A percentile compares a stretch with the other conserved stretches of the same genome.
phyloP scores from a whole-genome alignment of 495 filamentous ascomycete species.

The Aspergillus baeticus region DNA sequence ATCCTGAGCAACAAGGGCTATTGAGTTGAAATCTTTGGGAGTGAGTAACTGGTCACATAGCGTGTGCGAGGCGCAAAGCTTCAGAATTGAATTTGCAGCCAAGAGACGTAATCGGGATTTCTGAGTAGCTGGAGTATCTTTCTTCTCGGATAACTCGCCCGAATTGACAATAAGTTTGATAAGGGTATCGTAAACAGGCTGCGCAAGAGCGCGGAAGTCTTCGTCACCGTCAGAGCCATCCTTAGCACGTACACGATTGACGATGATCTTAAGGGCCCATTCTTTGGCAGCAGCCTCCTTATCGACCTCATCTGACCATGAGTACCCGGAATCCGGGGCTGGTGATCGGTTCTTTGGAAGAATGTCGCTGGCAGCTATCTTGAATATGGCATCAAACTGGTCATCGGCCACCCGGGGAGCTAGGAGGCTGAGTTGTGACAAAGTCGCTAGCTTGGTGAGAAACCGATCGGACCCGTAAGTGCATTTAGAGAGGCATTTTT shows the following conservation, averaged over 20 bases:
- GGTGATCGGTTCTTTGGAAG: constrained; percentile 66
- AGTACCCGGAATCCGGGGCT: constrained; percentile 43
- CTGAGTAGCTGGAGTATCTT: constrained; percentile 71
- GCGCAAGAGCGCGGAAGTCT: constrained; percentile 61
- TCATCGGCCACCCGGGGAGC: constrained; percentile 72
- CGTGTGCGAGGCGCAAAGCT: constrained; percentile 68
- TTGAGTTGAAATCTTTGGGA: constrained; percentile 70
- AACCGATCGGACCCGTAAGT: constrained; percentile 72
- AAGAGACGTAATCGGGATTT: constrained; percentile 74
- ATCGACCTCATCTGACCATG: constrained; percentile 73
- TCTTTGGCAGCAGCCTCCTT: constrained; percentile 81
- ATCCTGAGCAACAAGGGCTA: constrained; percentile 81
- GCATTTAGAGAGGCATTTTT: constrained; percentile 73
- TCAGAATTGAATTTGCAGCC: constrained; percentile 79
- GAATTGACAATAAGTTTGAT: constrained; percentile 68
- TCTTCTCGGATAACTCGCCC: constrained; percentile 75
- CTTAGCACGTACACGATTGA: constrained; percentile 77
- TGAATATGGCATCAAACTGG: constrained; percentile 70
- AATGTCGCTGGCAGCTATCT: constrained; percentile 73
- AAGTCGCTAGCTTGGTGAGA: constrained; percentile 77
- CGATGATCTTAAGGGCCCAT: constrained; percentile 84
- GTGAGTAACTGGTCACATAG: constrained; percentile 75
- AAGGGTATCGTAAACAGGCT: constrained; percentile 73
- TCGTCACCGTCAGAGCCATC: constrained; percentile 51
- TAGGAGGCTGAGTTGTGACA: constrained; percentile 81